Conservation (phyloP, 805 yeast species). For the Candida xyloterini region DNA sequence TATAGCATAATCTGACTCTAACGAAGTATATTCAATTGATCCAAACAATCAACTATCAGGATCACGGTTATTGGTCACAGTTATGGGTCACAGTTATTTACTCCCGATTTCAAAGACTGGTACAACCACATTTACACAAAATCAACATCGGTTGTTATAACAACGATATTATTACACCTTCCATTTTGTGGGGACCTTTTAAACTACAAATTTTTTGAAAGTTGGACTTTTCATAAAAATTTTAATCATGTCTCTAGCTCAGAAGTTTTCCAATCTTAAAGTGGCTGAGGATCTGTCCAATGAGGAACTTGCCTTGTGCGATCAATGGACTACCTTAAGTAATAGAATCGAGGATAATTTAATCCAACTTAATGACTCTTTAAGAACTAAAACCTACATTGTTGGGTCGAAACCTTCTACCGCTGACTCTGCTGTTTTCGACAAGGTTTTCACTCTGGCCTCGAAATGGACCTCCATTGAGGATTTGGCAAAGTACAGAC, state of each 20-base stretch:
- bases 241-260: constrained; percentile 28
- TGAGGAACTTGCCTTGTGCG: constrained; percentile 54
- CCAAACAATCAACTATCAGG: constrained; percentile 1
- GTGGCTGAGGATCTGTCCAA: constrained; percentile 29
- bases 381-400: constrained; percentile 69
- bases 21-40: not conserved
- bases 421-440: constrained; percentile 71
- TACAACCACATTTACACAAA: too few relatives aligned
- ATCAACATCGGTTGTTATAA: too few relatives aligned
- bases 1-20: not conserved
- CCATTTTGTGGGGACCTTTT: not conserved
- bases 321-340: constrained; percentile 81
- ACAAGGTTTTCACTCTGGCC: constrained; percentile 59
- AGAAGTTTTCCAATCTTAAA: constrained; percentile 31
- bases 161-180: not conserved
- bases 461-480: constrained; percentile 51
- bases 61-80: too few relatives aligned
- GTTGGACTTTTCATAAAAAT: not conserved
- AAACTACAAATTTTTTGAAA: not conserved
- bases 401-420: constrained; percentile 64
- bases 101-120: not conserved
- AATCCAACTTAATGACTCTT: constrained; percentile 61
- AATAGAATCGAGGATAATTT: constrained; percentile 53
- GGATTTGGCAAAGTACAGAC: constrained; percentile 66
- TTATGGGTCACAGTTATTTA: too few relatives aligned